phyloP scores from a whole-genome alignment of 1,139 yeast genomes.

The Candida dubliniensis region DNA sequence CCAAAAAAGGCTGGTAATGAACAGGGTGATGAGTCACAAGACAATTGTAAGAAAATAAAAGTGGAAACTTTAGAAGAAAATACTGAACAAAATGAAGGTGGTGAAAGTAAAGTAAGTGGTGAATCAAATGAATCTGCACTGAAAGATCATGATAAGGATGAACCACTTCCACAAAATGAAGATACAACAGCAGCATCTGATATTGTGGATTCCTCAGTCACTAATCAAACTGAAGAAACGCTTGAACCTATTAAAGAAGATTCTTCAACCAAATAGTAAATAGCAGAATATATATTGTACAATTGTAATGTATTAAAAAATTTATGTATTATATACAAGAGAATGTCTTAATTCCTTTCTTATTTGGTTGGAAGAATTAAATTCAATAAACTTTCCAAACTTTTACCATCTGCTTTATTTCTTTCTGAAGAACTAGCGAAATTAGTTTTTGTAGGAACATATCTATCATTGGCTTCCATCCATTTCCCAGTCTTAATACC shows the following conservation, averaged over 20 bases:
- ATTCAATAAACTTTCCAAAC: constrained; percentile 36
- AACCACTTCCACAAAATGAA: background rate
- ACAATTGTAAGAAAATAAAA: constrained; percentile 2
- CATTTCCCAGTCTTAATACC: constrained; percentile 44
- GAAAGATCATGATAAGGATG: background rate
- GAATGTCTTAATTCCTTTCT: background rate
- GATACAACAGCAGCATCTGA: background rate
- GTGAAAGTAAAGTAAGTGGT: background rate
- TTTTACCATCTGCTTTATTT: constrained; percentile 33
- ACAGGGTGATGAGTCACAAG: constrained; percentile 16
- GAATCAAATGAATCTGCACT: background rate
- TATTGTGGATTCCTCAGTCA: no score
- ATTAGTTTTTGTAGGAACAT: constrained; percentile 34
- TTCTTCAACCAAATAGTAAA: no score
- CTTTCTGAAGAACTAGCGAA: constrained; percentile 37
- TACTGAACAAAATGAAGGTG: background rate
- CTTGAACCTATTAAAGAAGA: background rate
- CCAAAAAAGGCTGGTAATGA: constrained; percentile 14
- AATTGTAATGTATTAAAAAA: background rate
- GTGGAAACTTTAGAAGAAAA: background rate
- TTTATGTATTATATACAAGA: constrained; percentile 1
- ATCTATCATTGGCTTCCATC: constrained; percentile 33
- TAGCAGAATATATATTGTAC: background rate
- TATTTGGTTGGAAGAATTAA: constrained; percentile 15
- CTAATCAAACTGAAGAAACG: background rate